Evolutionary conservation across 1,139 yeast species (phyloP).

Genomic region (Geotrichum candidum): DNA sequence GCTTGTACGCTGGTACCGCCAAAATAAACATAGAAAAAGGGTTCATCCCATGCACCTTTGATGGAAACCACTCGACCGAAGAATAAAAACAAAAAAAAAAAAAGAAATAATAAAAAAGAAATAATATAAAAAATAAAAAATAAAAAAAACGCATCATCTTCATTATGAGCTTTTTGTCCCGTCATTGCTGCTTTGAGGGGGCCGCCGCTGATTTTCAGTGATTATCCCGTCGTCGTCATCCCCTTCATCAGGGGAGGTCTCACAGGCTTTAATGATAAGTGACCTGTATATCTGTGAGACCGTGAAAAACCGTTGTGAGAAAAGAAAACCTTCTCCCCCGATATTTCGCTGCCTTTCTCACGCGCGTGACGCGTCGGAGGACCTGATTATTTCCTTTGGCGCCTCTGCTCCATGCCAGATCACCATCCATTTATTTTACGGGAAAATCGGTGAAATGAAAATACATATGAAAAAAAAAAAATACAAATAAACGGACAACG

Average conservation of each 20-base stretch:
- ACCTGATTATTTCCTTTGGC: not conserved
- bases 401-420: not conserved
- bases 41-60: conserved; percentile 2
- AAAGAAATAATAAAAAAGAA: not conserved
- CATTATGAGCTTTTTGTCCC: not conserved
- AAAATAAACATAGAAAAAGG: conserved; percentile 1
- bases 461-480: not conserved
- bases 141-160: not conserved
- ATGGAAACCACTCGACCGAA: conserved; percentile 7
- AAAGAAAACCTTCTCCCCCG: not conserved
- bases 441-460: not conserved
- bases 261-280: not conserved
- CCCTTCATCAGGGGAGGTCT: not conserved
- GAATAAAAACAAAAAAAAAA: not conserved
- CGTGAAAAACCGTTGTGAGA: not conserved
- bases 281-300: not conserved
- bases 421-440: not conserved
- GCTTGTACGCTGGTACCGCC: not conserved
- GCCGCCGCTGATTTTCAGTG: not conserved
- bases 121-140: not conserved
- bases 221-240: not conserved
- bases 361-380: not conserved
- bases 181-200: not conserved
- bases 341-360: not conserved
- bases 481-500: not conserved